Percentiles rank a stretch among this genome's conserved stretches.
These are phyloP conservation scores for Saitoella complicata DNA, from an alignment of 805 yeast genomes.

Conservation along the genomic window DNA sequence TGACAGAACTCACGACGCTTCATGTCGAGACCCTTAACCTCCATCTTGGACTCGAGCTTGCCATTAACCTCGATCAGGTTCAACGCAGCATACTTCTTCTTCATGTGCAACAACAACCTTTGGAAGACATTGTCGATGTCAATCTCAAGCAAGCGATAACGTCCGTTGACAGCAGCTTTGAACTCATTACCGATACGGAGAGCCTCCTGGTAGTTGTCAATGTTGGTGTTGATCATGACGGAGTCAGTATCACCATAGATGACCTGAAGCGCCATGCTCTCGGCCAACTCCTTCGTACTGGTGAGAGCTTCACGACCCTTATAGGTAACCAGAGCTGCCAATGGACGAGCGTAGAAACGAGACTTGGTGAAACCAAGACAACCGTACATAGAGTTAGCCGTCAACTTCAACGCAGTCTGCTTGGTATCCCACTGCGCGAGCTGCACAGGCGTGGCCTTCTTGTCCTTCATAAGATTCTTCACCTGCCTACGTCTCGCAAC, in stretches of 20 bases:
- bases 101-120: slow-evolving; percentile 71
- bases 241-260: slow-evolving; percentile 98
- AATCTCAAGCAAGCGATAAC: slow-evolving; percentile 74
- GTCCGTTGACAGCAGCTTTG: slow-evolving; percentile 71
- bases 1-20: slow-evolving; percentile 93
- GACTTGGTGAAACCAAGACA: slow-evolving; percentile 87
- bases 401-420: slow-evolving; percentile 87
- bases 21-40: slow-evolving; percentile 95
- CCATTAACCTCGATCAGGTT: slow-evolving; percentile 43
- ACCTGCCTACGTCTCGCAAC: slow-evolving; percentile 90
- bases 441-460: slow-evolving; percentile 45
- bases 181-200: slow-evolving; percentile 69
- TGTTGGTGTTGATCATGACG: slow-evolving; percentile 91
- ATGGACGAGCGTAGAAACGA: slow-evolving; percentile 86
- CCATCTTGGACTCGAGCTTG: slow-evolving; percentile 43
- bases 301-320: slow-evolving; percentile 90
- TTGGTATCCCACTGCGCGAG: slow-evolving; percentile 78
- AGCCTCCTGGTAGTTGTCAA: slow-evolving; percentile 53
- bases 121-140: slow-evolving; percentile 91
- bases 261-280: slow-evolving; percentile 62
- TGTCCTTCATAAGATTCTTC: slow-evolving; percentile 65
- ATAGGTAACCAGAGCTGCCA: slow-evolving; percentile 87
- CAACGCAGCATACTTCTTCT: slow-evolving; percentile 94
- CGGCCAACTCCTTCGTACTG: slow-evolving; percentile 88
- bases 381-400: slow-evolving; percentile 99